phyloP scores from a whole-genome alignment of 2,329 filamentous ascomycete genomes.

The Geosmithia morbida region DNA sequence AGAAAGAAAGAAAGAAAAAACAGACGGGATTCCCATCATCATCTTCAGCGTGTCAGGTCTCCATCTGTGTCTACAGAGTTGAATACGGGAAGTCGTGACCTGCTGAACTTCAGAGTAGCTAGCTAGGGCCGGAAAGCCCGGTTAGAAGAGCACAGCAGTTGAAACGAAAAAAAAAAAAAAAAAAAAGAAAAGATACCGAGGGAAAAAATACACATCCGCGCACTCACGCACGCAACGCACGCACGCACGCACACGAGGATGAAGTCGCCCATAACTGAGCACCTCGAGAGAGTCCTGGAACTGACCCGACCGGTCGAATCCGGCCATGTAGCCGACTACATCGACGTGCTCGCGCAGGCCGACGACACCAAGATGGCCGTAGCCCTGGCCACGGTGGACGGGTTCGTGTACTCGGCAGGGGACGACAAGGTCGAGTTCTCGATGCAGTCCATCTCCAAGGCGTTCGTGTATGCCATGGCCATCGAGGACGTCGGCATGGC shows the following conservation, averaged over 20 bases:
- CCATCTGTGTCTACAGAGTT: no score
- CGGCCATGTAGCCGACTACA: constrained; percentile 19
- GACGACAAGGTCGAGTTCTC: constrained; percentile 23
- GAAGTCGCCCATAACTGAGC: constrained; percentile 20
- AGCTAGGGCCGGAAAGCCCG: no score
- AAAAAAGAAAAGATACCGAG: neutral
- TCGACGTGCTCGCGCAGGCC: constrained; percentile 20
- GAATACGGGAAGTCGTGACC: no score
- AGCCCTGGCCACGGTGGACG: constrained; percentile 22
- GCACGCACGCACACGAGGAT: constrained; percentile 8
- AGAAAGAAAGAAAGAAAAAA: no score
- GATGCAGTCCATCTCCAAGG: constrained; percentile 25
- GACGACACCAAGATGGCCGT: constrained; percentile 22
- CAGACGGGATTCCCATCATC: no score
- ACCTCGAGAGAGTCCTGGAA: constrained; percentile 15
- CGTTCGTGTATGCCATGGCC: constrained; percentile 23
- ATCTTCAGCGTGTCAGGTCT: no score
- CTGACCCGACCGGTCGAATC: constrained; percentile 13
- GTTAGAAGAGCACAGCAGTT: no score
- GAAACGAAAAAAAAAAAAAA: no score
- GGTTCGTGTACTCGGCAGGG: constrained; percentile 21
- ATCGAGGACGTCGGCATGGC: constrained; percentile 20
- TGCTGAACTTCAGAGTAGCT: no score
- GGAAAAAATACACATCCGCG: neutral
- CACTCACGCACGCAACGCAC: neutral